Evolutionary conservation across 345 rosid genomes (phyloP), one percentile per base, ranked within the genome.

Genomic region (Cardamine resedifolia): DNA sequence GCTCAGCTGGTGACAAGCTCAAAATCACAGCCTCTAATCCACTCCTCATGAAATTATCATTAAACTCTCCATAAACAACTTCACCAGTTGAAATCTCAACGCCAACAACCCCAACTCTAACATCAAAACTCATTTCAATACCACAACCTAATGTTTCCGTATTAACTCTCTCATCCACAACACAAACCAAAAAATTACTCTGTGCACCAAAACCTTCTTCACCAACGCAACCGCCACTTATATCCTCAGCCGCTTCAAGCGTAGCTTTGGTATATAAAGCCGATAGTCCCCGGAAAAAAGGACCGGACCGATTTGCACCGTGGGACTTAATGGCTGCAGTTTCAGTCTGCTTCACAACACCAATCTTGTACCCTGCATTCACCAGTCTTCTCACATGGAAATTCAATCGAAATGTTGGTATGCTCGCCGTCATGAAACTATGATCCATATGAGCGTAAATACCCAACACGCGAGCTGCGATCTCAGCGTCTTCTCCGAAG

Each of bases 261-360:
- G 96, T 94, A 2, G 98, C 96, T 81, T 88, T 94, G 0, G 96
- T 87, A 62, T 94, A 91, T 80, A 94, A 72, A 0, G 93, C 96
- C 20, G 98, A 89, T 24, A 94, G 70, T 4, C 92, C 96, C 34
- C 98, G 81, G 57, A 85, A 78, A 75, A 94, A 94, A 0, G 98
- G 97, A 0, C 96, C 97, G 2, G 56, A 6, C 23, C 79, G 77
- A 30, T 85, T 87, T 0, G 85, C 72, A 33, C 98, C 86, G 18
- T 87, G 97, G 2, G 98, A 84, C 79, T 94, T 94, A 18, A 91
- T 91, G 0, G 97, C 95, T 0, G 98, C 96, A 0, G 96, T 94
- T 78, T 94, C 98, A 0, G 98, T 94, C 89, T 94, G 97, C 72
- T 91, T 91, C 52, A 94, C 97, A 24, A 94, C 97, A 62, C 97